Conservation (phyloP, 305 asterid genomes). For the Fraxinus baroniana region DNA sequence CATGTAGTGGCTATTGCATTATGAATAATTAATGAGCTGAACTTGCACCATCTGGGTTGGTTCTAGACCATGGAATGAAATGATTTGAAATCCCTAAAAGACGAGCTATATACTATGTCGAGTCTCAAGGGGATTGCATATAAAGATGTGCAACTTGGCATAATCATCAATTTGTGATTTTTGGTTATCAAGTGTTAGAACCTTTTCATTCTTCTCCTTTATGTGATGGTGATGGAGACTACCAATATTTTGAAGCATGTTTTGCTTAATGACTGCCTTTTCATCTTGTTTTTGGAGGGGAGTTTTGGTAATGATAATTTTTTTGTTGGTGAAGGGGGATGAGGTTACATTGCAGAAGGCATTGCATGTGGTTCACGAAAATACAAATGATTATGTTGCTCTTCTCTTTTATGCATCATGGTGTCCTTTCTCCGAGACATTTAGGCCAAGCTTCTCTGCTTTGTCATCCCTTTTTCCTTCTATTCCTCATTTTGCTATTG, state of each 20-base stretch:
- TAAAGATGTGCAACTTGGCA: background rate
- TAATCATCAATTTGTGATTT: background rate
- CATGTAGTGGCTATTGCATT: background rate
- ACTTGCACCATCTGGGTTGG: background rate
- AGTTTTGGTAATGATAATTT: conserved; percentile 25
- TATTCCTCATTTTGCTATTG: conserved; percentile 85
- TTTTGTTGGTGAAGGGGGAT: conserved; percentile 65
- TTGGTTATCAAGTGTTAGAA: background rate
- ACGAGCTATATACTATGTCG: background rate
- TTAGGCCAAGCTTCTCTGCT: conserved; percentile 64
- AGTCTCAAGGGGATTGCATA: background rate
- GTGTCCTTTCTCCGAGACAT: conserved; percentile 86
- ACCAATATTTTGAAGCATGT: background rate
- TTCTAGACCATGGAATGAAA: background rate
- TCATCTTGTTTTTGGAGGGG: conserved; percentile 10
- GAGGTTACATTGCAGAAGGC: conserved; percentile 81
- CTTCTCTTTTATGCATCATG: conserved; percentile 90
- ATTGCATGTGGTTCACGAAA: conserved; percentile 58
- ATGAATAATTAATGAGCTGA: background rate
- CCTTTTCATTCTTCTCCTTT: background rate
- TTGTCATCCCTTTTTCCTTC: conserved; percentile 78
- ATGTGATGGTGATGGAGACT: conserved; percentile 6
- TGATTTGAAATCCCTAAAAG: background rate
- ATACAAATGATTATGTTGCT: conserved; percentile 64
- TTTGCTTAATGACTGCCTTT: background rate